Evolutionary conservation across 108 stramenopile genomes (phyloP), one percentile per base, ranked within the genome.

Genomic region (Nitzschia sp.): DNA sequence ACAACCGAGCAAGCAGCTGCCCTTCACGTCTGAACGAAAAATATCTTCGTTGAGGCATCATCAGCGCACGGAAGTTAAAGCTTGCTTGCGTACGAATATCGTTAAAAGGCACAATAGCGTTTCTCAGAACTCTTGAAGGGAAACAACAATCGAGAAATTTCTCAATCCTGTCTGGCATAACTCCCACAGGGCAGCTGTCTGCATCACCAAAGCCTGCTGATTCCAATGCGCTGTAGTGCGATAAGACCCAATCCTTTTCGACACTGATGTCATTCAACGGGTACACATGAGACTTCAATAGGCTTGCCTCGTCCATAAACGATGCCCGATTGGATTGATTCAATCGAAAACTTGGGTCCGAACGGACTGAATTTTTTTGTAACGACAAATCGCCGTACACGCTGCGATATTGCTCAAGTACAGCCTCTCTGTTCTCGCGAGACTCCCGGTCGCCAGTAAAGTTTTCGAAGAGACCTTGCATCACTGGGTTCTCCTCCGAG

Each of bases 21-120:
- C 84, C 89, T 53, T 90, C 89, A 3, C 85, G 69, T 31, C 82
- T 67, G 59, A 90, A 90, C 0, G 85, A 86, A 61, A 81, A 85
- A 59, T 87, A 90, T 9, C 76, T 51, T 21, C 84, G 61, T 36
- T 85, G 79, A 18, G 89, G 89, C 89, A 90, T 90, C 70, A 78
- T 69, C 21, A 90, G 54, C 6, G 89, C 81, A 23, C 85, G 79
- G 62, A 90, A 85, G 47, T 86, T 75, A 74, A 80, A 86, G 26
- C 81, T 80, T 11, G 81, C 56, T 45, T 69, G 24, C 18, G 82
- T 76, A 29, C 62, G 38, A 38, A 86, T 48, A 27, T 75, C 68
- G 25, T 75, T 35, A 24, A 82, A 62, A 30, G 85, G 85, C 1
- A 86, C 48, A 26, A 87, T 54, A 6, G 64, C 56, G 23, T 79